Evolutionary conservation across 805 yeast species (phyloP), one percentile per base, ranked within the genome.

Genomic region (Lachancea quebecensis): DNA sequence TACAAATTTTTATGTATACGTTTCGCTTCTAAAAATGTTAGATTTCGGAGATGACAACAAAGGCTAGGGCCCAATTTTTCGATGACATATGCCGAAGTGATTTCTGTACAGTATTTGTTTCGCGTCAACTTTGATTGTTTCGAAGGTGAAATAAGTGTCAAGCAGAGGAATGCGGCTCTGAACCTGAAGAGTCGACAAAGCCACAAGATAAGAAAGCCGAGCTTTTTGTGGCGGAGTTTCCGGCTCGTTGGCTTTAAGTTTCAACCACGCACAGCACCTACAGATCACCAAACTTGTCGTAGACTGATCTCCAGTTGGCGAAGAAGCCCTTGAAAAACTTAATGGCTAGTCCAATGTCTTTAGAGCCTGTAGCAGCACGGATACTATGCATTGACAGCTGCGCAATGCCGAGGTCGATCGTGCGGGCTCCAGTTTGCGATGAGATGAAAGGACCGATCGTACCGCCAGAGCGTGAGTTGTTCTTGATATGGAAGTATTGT

Each of bases 301-400:
- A 74, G 35, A 78, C 78, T 9, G 63, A 64, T 61, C 81, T 75
- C 91, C 93, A 85, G 52, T 75, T 68, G 39, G 74, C 61, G 64
- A 76, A 83, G 66, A 84, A 86, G 1, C 84, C 84, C 47, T 69
- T 71, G 70, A 85, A 85, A 65, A 81, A 83, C 59, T 81, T 78
- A 41, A 79, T 74, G 36, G 85, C 95, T 43, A 84, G 70, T 39
- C 86, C 88, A 48, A 85, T 74, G 59, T 87, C 95, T 59, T 79
- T 75, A 16, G 85, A 73, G 35, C 95, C 95, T 28, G 82, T 74
- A 11, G 89, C 75, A 25, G 93, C 95, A 56, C 95, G 75, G 54
- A 86, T 82, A 35, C 88, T 81, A 66, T 86, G 95, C 95, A 86
- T 86, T 2, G 91, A 77, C 55, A 84, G 71, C 66, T 86, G 95